Percentiles rank a stretch among this genome's conserved stretches.
These are phyloP conservation scores for Kentomonas sorsogonicus DNA, from an alignment of 208 protist species.

Conservation along the genomic window DNA sequence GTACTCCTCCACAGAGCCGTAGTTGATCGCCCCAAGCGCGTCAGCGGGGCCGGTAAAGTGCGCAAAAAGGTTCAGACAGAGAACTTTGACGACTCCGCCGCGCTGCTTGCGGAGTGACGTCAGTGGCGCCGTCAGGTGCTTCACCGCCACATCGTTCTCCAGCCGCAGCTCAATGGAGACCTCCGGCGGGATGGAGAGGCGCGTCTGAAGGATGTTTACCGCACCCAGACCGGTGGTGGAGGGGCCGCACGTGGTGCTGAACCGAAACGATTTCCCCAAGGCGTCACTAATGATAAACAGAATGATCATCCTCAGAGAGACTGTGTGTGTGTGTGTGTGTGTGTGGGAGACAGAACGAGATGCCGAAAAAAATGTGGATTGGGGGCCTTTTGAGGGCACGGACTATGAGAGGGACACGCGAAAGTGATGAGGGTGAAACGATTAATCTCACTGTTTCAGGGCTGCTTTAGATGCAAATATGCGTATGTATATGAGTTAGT, in stretches of 20 bases:
- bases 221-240: constrained; percentile 33
- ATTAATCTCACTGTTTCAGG: no score
- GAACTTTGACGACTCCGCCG: constrained; percentile 21
- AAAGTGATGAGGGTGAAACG: no score
- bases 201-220: constrained; percentile 23
- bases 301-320: constrained; percentile 42
- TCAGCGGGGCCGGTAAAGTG: constrained; percentile 16
- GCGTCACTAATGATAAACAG: constrained; percentile 26
- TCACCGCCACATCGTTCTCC: constrained; percentile 29
- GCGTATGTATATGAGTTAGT: no score
- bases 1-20: constrained; percentile 13
- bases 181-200: constrained; percentile 24
- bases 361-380: no score
- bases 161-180: constrained; percentile 33
- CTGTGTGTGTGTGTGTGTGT: no score
- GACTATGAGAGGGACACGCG: no score
- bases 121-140: constrained; percentile 30
- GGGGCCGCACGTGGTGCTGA: constrained; percentile 22
- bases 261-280: constrained; percentile 10
- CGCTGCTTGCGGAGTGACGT: constrained; percentile 43
- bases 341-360: no score
- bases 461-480: no score
- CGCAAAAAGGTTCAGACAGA: constrained; percentile 27
- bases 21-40: constrained; percentile 22
- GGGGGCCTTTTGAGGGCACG: no score